These are phyloP conservation scores for Rhizophagus sp. DNA, from an alignment of 192 early-diverging fungal genomes.

Conservation along the genomic window DNA sequence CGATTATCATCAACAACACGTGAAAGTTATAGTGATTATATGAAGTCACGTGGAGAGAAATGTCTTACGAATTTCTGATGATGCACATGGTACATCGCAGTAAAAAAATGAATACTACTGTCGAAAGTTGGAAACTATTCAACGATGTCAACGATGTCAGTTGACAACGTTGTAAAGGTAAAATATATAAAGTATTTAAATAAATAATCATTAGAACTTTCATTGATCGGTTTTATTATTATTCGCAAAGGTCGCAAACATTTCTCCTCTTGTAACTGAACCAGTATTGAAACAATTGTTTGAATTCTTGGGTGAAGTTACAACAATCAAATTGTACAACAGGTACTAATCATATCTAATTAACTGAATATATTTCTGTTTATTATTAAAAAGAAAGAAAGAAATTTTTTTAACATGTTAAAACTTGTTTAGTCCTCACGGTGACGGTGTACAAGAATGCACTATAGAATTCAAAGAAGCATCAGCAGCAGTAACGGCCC, in stretches of 20 bases:
- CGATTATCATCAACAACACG: no score
- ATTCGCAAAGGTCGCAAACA: slow-evolving; percentile 58
- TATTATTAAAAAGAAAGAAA: not conserved
- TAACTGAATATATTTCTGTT: not conserved
- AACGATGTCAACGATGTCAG: slow-evolving; percentile 21
- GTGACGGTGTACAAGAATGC: slow-evolving; percentile 53
- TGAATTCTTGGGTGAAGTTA: slow-evolving; percentile 57
- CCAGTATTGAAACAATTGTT: slow-evolving; percentile 60
- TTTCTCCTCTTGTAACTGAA: slow-evolving; percentile 59
- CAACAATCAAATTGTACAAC: slow-evolving; percentile 42
- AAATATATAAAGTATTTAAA: not conserved
- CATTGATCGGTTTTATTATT: not conserved
- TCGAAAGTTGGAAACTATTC: no score
- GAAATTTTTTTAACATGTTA: not conserved
- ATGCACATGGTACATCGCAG: no score
- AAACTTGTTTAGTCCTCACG: slow-evolving; percentile 31
- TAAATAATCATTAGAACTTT: not conserved
- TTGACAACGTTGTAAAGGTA: slow-evolving; percentile 36
- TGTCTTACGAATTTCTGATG: no score
- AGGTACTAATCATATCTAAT: slow-evolving; percentile 31
- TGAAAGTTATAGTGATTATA: no score
- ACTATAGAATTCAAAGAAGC: slow-evolving; percentile 59
- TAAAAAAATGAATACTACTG: no score
- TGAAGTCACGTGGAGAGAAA: no score
- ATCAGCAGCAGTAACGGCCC: slow-evolving; percentile 48